A percentile compares a stretch with the other conserved stretches of the same genome.
phyloP scores from a whole-genome alignment of 257 asterid genomes.

The Salvia miltiorrhiza region DNA sequence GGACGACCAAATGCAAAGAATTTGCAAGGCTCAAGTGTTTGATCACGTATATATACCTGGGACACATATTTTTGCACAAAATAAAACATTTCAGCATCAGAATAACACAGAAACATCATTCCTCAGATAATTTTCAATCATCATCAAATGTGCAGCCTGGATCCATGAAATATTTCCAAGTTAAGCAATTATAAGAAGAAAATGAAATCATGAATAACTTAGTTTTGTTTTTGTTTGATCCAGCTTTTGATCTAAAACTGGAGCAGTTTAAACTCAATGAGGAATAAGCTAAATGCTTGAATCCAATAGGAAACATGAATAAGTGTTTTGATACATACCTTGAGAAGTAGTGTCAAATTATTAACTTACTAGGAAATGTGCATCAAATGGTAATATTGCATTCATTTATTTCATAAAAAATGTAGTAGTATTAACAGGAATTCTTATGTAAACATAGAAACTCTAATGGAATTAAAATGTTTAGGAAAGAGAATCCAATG shows the following conservation, averaged over 20 bases:
- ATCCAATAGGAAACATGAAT: neutral
- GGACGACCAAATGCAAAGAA: constrained; percentile 76
- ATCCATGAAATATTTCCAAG: neutral
- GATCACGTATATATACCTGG: constrained; percentile 92
- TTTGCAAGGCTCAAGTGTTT: constrained; percentile 63
- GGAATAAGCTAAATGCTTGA: neutral
- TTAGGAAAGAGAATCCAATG: neutral
- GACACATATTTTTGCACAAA: constrained; percentile 7
- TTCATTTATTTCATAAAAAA: neutral
- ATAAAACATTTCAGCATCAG: neutral
- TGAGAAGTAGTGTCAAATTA: neutral
- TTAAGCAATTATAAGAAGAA: neutral
- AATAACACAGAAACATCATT: neutral
- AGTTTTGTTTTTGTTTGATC: neutral
- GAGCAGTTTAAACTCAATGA: neutral
- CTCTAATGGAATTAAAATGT: neutral
- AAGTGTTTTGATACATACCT: neutral
- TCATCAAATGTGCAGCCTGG: neutral
- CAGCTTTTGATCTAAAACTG: neutral
- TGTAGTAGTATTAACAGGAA: no score
- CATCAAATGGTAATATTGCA: neutral
- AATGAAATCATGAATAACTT: neutral
- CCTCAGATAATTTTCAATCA: neutral
- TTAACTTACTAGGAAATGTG: neutral
- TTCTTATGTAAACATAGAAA: neutral